phyloP scores from a whole-genome alignment of 2,329 filamentous ascomycete genomes.

The Botrytis fabae region DNA sequence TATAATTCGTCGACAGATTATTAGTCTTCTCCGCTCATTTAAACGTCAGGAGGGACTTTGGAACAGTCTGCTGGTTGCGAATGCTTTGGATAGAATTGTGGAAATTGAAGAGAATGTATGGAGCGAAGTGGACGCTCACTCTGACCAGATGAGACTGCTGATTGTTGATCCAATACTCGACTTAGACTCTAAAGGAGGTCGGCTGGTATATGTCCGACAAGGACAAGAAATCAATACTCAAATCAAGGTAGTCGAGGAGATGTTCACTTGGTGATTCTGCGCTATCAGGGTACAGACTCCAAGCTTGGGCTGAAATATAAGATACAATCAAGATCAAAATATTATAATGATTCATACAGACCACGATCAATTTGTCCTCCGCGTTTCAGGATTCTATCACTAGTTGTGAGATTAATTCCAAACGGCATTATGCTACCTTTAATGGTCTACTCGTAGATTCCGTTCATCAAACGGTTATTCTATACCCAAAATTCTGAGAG shows the following conservation, averaged over 20 bases:
- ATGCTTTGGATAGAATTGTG: slow-evolving; percentile 29
- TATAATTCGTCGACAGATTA: slow-evolving; percentile 56
- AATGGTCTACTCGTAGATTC: too few relatives aligned
- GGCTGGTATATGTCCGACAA: slow-evolving; percentile 22
- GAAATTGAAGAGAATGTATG: slow-evolving; percentile 29
- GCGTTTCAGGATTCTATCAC: not conserved
- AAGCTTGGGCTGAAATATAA: not conserved
- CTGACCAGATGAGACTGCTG: not conserved
- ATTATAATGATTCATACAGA: not conserved
- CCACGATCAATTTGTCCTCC: too few relatives aligned
- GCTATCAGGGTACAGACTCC: not conserved
- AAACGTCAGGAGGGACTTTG: slow-evolving; percentile 65
- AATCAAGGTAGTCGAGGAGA: slow-evolving; percentile 24
- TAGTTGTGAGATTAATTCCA: not conserved
- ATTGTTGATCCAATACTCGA: slow-evolving; percentile 25
- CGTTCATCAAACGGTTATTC: not conserved
- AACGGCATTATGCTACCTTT: too few relatives aligned
- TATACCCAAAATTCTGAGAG: not conserved
- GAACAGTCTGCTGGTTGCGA: slow-evolving; percentile 46
- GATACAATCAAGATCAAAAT: not conserved
- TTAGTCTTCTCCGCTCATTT: slow-evolving; percentile 58
- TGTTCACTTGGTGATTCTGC: slow-evolving; percentile 21
- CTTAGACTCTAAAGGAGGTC: slow-evolving; percentile 26
- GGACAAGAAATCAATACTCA: not conserved
- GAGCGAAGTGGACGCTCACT: not conserved